phyloP scores from a whole-genome alignment of 768 basidiomycete species.

The Rickenella mellea region DNA sequence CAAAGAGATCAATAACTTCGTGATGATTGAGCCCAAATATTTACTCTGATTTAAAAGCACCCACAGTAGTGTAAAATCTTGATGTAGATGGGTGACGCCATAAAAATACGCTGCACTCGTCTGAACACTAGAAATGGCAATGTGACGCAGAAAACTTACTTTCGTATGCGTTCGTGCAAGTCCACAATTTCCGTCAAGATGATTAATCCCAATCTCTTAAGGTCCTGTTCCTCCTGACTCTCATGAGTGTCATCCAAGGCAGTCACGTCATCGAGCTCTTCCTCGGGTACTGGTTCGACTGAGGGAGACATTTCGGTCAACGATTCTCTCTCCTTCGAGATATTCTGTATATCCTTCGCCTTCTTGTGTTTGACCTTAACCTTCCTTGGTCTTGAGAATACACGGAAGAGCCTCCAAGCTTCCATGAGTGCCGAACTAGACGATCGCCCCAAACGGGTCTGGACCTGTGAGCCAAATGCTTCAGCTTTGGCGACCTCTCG shows the following conservation, averaged over 20 bases:
- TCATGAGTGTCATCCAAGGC: constrained; percentile 25
- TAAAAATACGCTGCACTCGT: constrained; percentile 42
- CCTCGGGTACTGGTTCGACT: constrained; percentile 1
- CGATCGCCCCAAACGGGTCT: constrained; percentile 33
- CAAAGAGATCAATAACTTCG: constrained; percentile 28
- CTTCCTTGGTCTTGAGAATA: constrained; percentile 29
- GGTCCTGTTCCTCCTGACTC: constrained; percentile 25
- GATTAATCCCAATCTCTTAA: constrained; percentile 33
- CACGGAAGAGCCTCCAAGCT: constrained; percentile 40
- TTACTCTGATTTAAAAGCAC: constrained; percentile 8
- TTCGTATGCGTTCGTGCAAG: constrained; percentile 53
- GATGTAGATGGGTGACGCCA: constrained; percentile 53
- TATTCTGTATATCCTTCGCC: constrained; percentile 10
- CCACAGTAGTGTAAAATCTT: constrained; percentile 36
- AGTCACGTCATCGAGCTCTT: constrained; percentile 13
- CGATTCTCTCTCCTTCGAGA: not conserved
- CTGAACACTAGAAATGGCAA: not conserved
- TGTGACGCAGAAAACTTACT: constrained; percentile 27
- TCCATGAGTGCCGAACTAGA: constrained; percentile 41
- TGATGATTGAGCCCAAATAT: constrained; percentile 3
- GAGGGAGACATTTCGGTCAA: not conserved
- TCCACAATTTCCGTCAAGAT: constrained; percentile 42
- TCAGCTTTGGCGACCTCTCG: constrained; percentile 38
- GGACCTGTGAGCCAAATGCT: constrained; percentile 41
- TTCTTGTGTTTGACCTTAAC: constrained; percentile 19